phyloP scores from a whole-genome alignment of 2,329 filamentous ascomycete genomes.

The Cordyceps pruinosa region DNA sequence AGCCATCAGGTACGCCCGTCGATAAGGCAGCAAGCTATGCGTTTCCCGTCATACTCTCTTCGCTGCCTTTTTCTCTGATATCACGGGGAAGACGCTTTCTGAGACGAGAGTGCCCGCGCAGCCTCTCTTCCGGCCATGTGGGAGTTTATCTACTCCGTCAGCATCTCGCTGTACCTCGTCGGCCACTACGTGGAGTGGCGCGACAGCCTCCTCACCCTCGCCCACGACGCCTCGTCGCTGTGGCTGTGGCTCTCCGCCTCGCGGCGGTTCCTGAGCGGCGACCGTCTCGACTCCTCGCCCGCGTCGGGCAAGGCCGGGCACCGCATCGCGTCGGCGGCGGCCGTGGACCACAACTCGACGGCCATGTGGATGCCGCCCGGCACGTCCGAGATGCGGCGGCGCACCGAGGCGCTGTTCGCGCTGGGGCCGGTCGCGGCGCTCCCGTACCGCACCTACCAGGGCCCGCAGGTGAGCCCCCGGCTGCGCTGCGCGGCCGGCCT shows the following conservation, averaged over 20 bases:
- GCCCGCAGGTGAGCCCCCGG: not conserved
- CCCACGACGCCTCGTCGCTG: not conserved
- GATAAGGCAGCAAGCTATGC: not conserved
- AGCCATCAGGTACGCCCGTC: not conserved
- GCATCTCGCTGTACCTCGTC: slow-evolving; percentile 8
- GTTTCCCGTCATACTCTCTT: not conserved
- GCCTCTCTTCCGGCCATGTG: slow-evolving; percentile 1
- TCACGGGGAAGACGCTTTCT: no score
- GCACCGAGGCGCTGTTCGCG: slow-evolving; percentile 9
- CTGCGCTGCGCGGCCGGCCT: not conserved
- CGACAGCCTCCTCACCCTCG: slow-evolving; percentile 6
- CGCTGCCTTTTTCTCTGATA: not conserved
- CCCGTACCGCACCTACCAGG: slow-evolving; percentile 9
- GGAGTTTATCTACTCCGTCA: slow-evolving; percentile 4
- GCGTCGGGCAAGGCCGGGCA: not conserved
- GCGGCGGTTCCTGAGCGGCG: no score
- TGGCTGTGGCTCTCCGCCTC: not conserved
- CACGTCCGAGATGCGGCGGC: slow-evolving; percentile 2
- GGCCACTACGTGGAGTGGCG: slow-evolving; percentile 10
- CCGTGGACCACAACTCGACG: not conserved
- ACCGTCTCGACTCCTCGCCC: no score
- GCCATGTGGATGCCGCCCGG: not conserved
- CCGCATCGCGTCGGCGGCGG: not conserved
- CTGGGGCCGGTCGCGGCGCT: not conserved
- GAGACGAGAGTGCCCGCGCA: no score